Evolutionary conservation across 345 rosid species (phyloP), one percentile per base, ranked within the genome.

Genomic region (Eutrema yunnanense): DNA sequence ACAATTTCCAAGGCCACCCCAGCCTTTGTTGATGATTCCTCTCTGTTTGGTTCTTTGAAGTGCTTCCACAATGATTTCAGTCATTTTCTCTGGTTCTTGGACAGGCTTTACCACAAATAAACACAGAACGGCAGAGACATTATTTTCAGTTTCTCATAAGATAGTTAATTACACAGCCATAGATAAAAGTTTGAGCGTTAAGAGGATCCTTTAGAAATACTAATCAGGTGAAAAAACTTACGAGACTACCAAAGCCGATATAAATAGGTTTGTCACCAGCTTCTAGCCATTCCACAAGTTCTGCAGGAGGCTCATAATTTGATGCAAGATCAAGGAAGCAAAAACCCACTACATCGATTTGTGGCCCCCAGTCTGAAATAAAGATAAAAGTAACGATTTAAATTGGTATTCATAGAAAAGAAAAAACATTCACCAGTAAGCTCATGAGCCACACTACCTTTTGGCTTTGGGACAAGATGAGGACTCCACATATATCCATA

Each of bases 401-500:
- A 53, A 44, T 29, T 43, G 47, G 27, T 54, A 36, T 41, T 44
- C 50, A 43, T 16, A 27, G 36, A 26, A 22, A 16, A 36, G 26
- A 46, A 16, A 34, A 43, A 12, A 32, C 26, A 55, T 22, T 49
- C 59, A 59, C 29, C 40, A 38, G 12, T 49, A 13, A 77, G 32
- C 43, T 44, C 63, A 61, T 33, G 40, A 16, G 75, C 40, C 30
- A 36, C 22, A 57, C 62, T 76, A 96, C 99, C 99, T 96, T 96
- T 92, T 67, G 98, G 98, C 84, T 96, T 96, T 44, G 99, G 99
- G 71, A 92, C 98, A 69, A 90, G 98, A 59, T 90, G 94, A 66
- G 98, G 98, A 78, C 99, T 96, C 99, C 99, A 96, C 79, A 96
- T 90, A 71, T 96, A 96, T 75, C 98, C 99, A 85, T 92, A 56